A percentile compares a stretch with the other conserved stretches of the same genome.
Evolutionary conservation across 2,329 filamentous ascomycete species (phyloP).

Genomic region (Aspergillus arachidicola): DNA sequence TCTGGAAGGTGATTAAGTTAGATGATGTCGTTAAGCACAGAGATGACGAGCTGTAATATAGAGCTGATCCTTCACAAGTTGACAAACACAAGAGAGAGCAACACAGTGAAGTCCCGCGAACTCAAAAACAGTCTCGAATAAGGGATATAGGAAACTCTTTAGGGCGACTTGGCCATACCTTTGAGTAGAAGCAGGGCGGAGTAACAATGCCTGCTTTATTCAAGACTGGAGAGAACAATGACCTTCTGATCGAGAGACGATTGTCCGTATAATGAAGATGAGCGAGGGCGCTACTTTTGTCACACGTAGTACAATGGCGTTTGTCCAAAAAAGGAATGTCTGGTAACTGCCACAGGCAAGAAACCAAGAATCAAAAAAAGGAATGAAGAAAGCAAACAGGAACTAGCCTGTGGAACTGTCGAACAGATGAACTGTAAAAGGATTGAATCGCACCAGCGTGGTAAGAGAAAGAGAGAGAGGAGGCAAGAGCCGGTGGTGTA

Average conservation of each 20-base stretch:
- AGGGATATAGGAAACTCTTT: not conserved
- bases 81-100: not conserved
- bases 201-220: not conserved
- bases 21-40: not conserved
- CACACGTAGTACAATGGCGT: slow-evolving; percentile 2
- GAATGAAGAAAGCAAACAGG: slow-evolving; percentile 35
- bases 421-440: slow-evolving; percentile 28
- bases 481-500: slow-evolving; percentile 15
- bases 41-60: not conserved
- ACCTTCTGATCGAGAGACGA: slow-evolving; percentile 3
- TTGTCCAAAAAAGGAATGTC: slow-evolving; percentile 29
- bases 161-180: not conserved
- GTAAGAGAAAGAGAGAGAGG: slow-evolving; percentile 19
- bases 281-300: not conserved
- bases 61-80: not conserved
- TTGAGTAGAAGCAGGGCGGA: not conserved
- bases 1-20: slow-evolving; percentile 4
- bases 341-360: slow-evolving; percentile 37
- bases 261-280: slow-evolving; percentile 4
- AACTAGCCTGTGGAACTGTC: slow-evolving; percentile 37
- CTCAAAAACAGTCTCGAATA: not conserved
- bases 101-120: not conserved
- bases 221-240: not conserved
- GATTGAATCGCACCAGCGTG: slow-evolving; percentile 29
- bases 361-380: slow-evolving; percentile 25